phyloP scores from a whole-genome alignment of 129 eudicot genomes.

The Sambucus nigra region DNA sequence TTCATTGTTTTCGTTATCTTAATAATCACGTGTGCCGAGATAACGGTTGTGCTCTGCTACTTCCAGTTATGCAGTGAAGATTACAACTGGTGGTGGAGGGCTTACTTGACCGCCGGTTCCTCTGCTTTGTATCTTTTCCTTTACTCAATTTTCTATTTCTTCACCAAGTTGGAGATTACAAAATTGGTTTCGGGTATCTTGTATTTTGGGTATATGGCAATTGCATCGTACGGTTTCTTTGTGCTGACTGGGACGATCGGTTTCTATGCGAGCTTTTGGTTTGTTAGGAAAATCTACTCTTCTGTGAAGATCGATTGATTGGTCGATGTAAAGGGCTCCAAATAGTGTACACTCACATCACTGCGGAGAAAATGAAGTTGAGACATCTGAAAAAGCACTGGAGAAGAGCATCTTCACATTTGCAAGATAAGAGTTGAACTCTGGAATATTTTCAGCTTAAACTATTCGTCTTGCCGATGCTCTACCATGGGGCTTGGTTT shows the following conservation, averaged over 20 bases:
- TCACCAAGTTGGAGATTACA: slow-evolving; percentile 77
- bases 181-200: slow-evolving; percentile 71
- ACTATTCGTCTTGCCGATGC: too few relatives aligned
- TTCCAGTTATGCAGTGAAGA: slow-evolving; percentile 92
- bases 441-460: not conserved
- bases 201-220: slow-evolving; percentile 78
- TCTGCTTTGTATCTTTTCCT: slow-evolving; percentile 78
- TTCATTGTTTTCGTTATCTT: slow-evolving; percentile 79
- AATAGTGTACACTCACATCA: slow-evolving; percentile 12
- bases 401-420: slow-evolving; percentile 12
- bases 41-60: slow-evolving; percentile 72
- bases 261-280: slow-evolving; percentile 78
- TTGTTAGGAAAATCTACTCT: slow-evolving; percentile 68
- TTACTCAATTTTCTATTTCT: slow-evolving; percentile 71
- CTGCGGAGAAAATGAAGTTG: not conserved
- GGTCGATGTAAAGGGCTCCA: slow-evolving; percentile 10
- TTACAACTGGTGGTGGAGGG: slow-evolving; percentile 96
- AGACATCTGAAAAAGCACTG: slow-evolving; percentile 16
- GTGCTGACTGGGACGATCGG: slow-evolving; percentile 82
- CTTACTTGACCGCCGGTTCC: slow-evolving; percentile 79
- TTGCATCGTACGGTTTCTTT: slow-evolving; percentile 73
- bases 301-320: slow-evolving; percentile 83
- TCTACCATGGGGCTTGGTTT: slow-evolving; percentile 10
- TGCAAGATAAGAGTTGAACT: not conserved
- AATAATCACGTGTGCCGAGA: slow-evolving; percentile 79